Conservation (phyloP, 805 yeast genomes). For the Isabelozyma gotoi region DNA sequence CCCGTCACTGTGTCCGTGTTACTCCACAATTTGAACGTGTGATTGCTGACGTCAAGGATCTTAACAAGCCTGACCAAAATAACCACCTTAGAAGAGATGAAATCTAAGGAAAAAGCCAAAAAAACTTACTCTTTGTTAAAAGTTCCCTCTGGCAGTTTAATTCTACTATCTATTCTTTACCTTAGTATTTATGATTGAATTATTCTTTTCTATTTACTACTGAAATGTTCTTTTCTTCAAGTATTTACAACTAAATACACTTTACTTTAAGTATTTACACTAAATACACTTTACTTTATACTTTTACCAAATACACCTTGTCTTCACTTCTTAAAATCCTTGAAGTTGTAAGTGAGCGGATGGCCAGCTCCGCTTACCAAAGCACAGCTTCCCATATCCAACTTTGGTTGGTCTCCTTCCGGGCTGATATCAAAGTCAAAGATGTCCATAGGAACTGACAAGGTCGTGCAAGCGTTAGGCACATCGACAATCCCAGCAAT, state of each 20-base stretch:
- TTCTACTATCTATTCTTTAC: no score
- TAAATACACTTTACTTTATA: no score
- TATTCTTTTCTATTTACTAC: no score
- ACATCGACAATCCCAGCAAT: constrained; percentile 53
- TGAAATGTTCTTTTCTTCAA: no score
- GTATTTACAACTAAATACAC: no score
- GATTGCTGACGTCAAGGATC: constrained; percentile 31
- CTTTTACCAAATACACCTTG: no score
- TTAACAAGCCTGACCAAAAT: constrained; percentile 28
- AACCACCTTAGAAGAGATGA: not conserved
- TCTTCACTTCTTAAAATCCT: constrained; percentile 2
- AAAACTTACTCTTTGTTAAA: no score
- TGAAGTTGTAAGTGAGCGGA: constrained; percentile 10
- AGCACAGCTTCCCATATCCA: constrained; percentile 41
- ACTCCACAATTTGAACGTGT: constrained; percentile 44
- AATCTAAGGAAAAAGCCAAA: no score
- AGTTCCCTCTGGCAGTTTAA: no score
- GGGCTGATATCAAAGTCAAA: constrained; percentile 50
- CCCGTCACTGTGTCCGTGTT: constrained; percentile 36
- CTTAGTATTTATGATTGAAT: no score
- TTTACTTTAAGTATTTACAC: no score
- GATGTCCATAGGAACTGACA: constrained; percentile 52
- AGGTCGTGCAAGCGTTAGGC: constrained; percentile 52
- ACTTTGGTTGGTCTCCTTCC: constrained; percentile 20
- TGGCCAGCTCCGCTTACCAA: constrained; percentile 21